phyloP scores from a whole-genome alignment of 805 yeast species.

The Citeromyces matritensis region DNA sequence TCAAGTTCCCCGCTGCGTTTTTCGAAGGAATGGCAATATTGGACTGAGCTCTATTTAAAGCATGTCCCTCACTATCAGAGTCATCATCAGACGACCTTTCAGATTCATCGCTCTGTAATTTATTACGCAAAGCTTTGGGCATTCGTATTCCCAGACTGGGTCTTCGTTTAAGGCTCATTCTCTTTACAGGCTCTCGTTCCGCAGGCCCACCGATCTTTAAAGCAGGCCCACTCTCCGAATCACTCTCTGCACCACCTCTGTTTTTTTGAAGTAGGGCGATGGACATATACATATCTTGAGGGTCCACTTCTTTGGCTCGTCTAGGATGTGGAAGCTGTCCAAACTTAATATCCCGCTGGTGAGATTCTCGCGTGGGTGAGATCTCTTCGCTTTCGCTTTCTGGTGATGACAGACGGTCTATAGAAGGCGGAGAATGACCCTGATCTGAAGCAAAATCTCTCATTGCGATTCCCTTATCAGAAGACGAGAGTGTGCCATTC shows the following conservation, averaged over 20 bases:
- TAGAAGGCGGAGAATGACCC: slow-evolving; percentile 4
- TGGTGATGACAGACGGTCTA: slow-evolving; percentile 24
- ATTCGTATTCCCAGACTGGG: neutral
- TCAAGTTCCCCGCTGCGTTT: slow-evolving; percentile 7
- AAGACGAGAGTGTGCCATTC: neutral
- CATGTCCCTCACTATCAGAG: no score
- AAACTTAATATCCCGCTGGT: slow-evolving; percentile 30
- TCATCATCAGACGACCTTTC: slow-evolving; percentile 2
- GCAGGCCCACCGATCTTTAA: slow-evolving; percentile 66
- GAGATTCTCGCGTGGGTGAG: neutral
- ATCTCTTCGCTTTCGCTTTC: neutral
- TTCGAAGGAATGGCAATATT: neutral
- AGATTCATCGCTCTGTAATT: slow-evolving; percentile 1
- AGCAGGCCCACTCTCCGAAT: slow-evolving; percentile 61
- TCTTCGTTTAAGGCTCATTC: neutral
- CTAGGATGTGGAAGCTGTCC: slow-evolving; percentile 40
- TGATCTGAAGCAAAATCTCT: neutral
- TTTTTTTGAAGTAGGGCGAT: slow-evolving; percentile 62
- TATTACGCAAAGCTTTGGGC: neutral
- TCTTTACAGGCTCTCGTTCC: slow-evolving; percentile 23
- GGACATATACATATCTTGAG: slow-evolving; percentile 74
- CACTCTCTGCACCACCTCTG: slow-evolving; percentile 14
- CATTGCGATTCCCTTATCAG: neutral
- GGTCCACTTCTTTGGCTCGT: slow-evolving; percentile 38
- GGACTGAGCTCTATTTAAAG: no score